Evolutionary conservation across 352 stramenopile genomes (phyloP).

Genomic region (Globisporangium camurandrum): DNA sequence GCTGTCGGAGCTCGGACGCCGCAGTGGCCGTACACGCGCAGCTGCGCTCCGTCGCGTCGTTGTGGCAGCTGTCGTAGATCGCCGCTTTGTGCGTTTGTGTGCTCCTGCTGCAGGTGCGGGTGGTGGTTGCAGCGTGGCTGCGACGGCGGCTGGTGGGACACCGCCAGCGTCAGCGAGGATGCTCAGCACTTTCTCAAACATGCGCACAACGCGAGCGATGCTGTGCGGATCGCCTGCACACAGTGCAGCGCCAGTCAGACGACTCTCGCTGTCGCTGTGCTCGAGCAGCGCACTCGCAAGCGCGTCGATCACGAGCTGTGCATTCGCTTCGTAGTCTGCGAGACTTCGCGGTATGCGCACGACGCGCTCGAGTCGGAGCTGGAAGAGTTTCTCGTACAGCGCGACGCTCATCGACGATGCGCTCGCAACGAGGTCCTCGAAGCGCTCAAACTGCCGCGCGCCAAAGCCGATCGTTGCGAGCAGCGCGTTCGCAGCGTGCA

Average conservation of each 20-base stretch:
- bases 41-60: background rate
- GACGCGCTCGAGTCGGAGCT: constrained; percentile 67
- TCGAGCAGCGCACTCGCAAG: constrained; percentile 64
- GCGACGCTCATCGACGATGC: constrained; percentile 90
- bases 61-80: constrained; percentile 3
- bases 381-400: constrained; percentile 88
- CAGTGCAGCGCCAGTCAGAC: constrained; percentile 41
- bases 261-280: constrained; percentile 18
- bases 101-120: background rate
- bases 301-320: constrained; percentile 79
- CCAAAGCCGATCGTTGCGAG: constrained; percentile 73
- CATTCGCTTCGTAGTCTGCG: constrained; percentile 83
- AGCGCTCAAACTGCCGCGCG: constrained; percentile 63
- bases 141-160: constrained; percentile 8
- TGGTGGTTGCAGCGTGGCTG: constrained; percentile 6
- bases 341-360: constrained; percentile 47
- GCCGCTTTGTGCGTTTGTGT: constrained; percentile 6
- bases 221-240: constrained; percentile 44
- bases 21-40: background rate
- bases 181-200: constrained; percentile 51
- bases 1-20: background rate
- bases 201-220: constrained; percentile 40
- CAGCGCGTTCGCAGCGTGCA: constrained; percentile 67
- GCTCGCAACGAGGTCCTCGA: constrained; percentile 75
- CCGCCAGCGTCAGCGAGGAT: constrained; percentile 39